Evolutionary conservation across 2,329 filamentous ascomycete species (phyloP).

Genomic region (Neopestalotiopsis rosae): DNA sequence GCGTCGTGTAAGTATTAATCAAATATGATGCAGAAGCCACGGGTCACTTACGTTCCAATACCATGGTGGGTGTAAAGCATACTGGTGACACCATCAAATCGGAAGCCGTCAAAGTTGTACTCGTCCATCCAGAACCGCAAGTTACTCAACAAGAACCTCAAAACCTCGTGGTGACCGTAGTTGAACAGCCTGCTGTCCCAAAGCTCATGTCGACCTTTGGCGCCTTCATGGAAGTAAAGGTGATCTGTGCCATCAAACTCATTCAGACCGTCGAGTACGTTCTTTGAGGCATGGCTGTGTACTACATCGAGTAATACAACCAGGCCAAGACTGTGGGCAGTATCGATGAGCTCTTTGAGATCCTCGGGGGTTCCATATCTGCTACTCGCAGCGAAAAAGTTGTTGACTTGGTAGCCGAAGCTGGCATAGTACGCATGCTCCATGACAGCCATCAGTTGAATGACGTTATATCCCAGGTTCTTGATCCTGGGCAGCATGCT

Average conservation of each 20-base stretch:
- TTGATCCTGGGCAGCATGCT: constrained; percentile 93
- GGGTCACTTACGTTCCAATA: constrained; percentile 81
- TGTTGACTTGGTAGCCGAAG: constrained; percentile 98
- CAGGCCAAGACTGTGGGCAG: constrained; percentile 88
- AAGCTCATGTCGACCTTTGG: constrained; percentile 83
- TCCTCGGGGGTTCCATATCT: constrained; percentile 94
- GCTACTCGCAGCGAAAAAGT: constrained; percentile 97
- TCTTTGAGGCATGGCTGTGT: constrained; percentile 97
- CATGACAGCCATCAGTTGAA: constrained; percentile 99
- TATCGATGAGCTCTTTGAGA: constrained; percentile 94
- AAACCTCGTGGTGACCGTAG: constrained; percentile 91
- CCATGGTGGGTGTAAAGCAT: constrained; percentile 98
- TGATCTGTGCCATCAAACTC: constrained; percentile 95
- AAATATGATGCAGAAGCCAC: background rate
- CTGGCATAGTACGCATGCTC: constrained; percentile 99
- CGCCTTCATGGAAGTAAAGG: constrained; percentile 91
- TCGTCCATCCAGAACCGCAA: constrained; percentile 99
- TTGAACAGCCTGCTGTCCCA: constrained; percentile 99
- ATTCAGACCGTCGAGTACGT: constrained; percentile 92
- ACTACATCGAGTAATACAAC: constrained; percentile 94
- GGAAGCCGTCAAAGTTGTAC: constrained; percentile 94
- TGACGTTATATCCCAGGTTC: constrained; percentile 91
- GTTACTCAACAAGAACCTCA: constrained; percentile 96
- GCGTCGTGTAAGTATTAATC: constrained; percentile 29
- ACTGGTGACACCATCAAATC: constrained; percentile 97